Conservation (phyloP, 225 moss, liverwort and hornwort genomes). For the Sphagnum tenellum region DNA sequence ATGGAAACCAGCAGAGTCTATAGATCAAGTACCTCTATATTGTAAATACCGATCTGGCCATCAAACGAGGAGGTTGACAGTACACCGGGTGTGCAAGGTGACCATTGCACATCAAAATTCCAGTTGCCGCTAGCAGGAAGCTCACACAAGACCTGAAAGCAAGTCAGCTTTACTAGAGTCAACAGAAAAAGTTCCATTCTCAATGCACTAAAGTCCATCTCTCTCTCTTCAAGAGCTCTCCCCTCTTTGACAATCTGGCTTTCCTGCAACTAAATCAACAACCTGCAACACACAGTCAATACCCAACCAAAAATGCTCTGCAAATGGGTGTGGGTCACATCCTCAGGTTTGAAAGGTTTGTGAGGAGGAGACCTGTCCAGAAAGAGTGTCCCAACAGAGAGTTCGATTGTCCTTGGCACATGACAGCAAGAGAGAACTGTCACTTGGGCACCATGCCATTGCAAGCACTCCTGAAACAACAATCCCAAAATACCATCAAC, state of each 20-base stretch:
- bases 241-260: too few species aligned
- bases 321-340: too few species aligned
- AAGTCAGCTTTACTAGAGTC: slow-evolving; percentile 78
- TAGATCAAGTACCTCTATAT: slow-evolving; percentile 73
- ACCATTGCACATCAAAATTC: slow-evolving; percentile 99
- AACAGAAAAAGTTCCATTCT: slow-evolving; percentile 98
- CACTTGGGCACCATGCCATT: slow-evolving; percentile 98
- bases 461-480: slow-evolving; percentile 72
- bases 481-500: too few species aligned
- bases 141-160: slow-evolving; percentile 73
- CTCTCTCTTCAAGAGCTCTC: too few species aligned
- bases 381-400: slow-evolving; percentile 89
- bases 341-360: too few species aligned
- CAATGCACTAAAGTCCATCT: slow-evolving; percentile 2
- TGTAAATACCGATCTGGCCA: slow-evolving; percentile 77
- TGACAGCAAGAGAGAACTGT: slow-evolving; percentile 78
- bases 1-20: too few species aligned
- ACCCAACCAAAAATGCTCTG: too few species aligned
- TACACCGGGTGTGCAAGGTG: slow-evolving; percentile 91
- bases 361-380: slow-evolving; percentile 61
- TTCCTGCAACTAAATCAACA: too few species aligned
- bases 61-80: slow-evolving; percentile 98
- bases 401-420: slow-evolving; percentile 95
- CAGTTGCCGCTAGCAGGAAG: slow-evolving; percentile 84
- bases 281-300: too few species aligned